Conservation (phyloP, 2,329 filamentous ascomycete species). For the Arthroderma sp. region DNA sequence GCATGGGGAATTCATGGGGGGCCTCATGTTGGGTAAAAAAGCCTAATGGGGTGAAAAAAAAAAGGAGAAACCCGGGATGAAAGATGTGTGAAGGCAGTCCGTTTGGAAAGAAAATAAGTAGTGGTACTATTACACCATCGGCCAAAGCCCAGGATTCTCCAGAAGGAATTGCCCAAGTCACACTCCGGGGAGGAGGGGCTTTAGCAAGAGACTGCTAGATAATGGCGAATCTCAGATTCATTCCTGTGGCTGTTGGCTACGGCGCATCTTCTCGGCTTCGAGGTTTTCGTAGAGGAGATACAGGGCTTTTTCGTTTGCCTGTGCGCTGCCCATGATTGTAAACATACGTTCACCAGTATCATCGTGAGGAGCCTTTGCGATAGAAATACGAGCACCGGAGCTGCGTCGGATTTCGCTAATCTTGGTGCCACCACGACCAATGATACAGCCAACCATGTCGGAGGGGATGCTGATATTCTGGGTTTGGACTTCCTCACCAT, state of each 20-base stretch:
- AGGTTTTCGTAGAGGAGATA: constrained; percentile 98
- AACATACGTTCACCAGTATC: constrained; percentile 99
- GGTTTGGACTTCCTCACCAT: constrained; percentile 93
- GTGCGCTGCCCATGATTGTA: constrained; percentile 91
- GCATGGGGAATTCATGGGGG: no score
- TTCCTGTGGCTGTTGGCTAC: constrained; percentile 61
- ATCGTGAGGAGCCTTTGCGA: constrained; percentile 92
- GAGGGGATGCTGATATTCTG: constrained; percentile 99
- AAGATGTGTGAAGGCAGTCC: no score
- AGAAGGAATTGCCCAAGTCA: no score
- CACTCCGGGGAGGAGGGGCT: no score
- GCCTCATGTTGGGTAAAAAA: no score
- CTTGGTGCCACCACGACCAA: constrained; percentile 86
- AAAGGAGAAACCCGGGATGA: no score
- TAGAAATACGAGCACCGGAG: constrained; percentile 91
- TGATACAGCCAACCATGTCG: constrained; percentile 99
- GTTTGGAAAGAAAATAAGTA: no score
- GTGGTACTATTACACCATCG: no score
- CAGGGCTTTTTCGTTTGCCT: constrained; percentile 87
- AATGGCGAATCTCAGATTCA: constrained; percentile 19
- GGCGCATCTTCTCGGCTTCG: constrained; percentile 97
- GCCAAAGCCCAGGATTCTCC: no score
- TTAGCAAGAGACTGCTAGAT: background rate
- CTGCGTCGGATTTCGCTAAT: constrained; percentile 98
- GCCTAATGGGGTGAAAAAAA: no score